A percentile compares a stretch with the other conserved stretches of the same genome.
Conservation (phyloP, 2,329 filamentous ascomycete species). For the Aspergillus versicolor region DNA sequence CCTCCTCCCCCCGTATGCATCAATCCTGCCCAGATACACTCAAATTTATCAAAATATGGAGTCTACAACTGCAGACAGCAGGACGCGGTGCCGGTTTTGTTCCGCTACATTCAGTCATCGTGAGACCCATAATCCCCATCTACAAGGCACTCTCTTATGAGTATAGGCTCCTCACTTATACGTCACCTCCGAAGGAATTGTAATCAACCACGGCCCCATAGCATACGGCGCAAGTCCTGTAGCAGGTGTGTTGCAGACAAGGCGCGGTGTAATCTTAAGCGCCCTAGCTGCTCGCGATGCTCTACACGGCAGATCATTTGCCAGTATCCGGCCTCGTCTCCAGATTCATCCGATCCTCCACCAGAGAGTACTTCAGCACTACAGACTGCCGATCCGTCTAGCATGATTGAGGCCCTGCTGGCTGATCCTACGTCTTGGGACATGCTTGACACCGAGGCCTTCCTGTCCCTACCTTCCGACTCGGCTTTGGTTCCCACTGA, state of each 20-base stretch:
- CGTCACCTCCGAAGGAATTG: slow-evolving; percentile 5
- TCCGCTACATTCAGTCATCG: not conserved
- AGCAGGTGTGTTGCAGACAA: slow-evolving; percentile 1
- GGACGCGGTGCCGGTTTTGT: not conserved
- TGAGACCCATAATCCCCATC: not conserved
- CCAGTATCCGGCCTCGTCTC: not conserved
- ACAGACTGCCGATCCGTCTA: not conserved
- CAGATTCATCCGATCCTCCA: not conserved
- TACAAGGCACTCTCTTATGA: not conserved
- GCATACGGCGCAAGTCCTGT: slow-evolving; percentile 3
- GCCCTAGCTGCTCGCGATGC: slow-evolving; percentile 7
- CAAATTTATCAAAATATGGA: not conserved
- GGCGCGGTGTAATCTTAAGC: slow-evolving; percentile 6
- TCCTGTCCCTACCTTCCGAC: not conserved
- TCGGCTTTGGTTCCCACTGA: not conserved
- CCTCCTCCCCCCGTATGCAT: not conserved
- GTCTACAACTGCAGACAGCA: not conserved
- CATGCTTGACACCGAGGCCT: not conserved
- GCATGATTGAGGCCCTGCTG: not conserved
- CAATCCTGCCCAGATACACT: not conserved
- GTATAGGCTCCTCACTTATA: slow-evolving; percentile 5
- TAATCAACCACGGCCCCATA: not conserved
- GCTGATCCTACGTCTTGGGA: not conserved
- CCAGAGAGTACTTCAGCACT: not conserved
- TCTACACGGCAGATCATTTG: not conserved